Percentiles rank a stretch among this genome's conserved stretches.
Conservation (phyloP, 345 rosid species). For the Hypericum androsaemum region DNA sequence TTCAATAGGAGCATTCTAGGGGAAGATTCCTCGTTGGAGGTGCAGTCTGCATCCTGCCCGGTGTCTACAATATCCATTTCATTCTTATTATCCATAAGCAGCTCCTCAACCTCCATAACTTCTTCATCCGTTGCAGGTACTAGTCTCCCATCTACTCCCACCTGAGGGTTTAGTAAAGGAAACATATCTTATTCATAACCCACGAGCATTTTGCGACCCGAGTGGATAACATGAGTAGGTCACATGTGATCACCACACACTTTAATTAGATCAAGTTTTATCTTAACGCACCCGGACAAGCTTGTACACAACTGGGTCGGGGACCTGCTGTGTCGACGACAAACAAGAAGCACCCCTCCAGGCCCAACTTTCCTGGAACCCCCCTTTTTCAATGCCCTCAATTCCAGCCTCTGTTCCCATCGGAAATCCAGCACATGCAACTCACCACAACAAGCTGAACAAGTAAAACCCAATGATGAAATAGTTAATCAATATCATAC, state of each 20-base stretch:
- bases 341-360: constrained; percentile 27
- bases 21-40: constrained; percentile 35
- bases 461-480: background rate
- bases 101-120: constrained; percentile 65
- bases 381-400: constrained; percentile 53
- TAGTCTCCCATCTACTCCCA: constrained; percentile 70
- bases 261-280: background rate
- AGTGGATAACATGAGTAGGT: background rate
- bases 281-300: constrained; percentile 66
- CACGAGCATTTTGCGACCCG: constrained; percentile 4
- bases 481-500: too few relatives aligned
- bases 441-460: constrained; percentile 56
- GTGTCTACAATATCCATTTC: constrained; percentile 40
- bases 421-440: constrained; percentile 69
- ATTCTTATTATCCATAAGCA: constrained; percentile 46
- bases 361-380: constrained; percentile 29
- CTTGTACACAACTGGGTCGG: constrained; percentile 73
- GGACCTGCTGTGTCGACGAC: constrained; percentile 40
- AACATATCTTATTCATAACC: too few relatives aligned
- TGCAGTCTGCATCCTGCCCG: constrained; percentile 36
- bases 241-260: background rate
- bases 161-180: constrained; percentile 22
- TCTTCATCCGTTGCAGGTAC: constrained; percentile 98
- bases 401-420: constrained; percentile 64
- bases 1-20: constrained; percentile 48